These are phyloP conservation scores for Geum urbanum DNA, from an alignment of 306 rosid species.

Conservation along the genomic window DNA sequence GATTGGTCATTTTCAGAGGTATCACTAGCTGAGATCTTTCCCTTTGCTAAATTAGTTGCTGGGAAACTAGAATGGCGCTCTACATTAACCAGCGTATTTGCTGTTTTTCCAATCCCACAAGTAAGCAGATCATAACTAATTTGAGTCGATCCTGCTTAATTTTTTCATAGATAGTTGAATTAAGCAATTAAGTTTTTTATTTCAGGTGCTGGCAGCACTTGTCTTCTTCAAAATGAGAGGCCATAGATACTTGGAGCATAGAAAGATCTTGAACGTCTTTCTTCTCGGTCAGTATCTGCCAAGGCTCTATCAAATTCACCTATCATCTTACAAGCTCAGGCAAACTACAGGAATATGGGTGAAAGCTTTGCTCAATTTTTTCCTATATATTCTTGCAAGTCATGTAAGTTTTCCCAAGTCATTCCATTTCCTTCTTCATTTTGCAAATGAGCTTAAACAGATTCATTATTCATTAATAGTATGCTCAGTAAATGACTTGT, in stretches of 20 bases:
- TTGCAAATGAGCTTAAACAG: not conserved
- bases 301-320: constrained; percentile 22
- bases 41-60: no score
- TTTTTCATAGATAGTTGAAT: no score
- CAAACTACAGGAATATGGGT: constrained; percentile 21
- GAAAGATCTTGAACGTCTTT: constrained; percentile 12
- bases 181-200: no score
- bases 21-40: no score
- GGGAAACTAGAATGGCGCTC: no score
- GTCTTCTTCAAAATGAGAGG: constrained; percentile 20
- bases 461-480: not conserved
- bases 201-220: constrained; percentile 13
- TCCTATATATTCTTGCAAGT: no score
- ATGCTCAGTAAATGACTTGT: not conserved
- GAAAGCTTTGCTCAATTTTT: not conserved
- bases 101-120: no score
- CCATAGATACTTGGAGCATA: constrained; percentile 18
- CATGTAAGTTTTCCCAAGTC: no score
- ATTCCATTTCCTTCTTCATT: constrained; percentile 8
- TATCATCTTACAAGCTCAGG: constrained; percentile 21
- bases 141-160: no score
- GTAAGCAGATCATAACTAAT: no score
- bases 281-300: constrained; percentile 28
- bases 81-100: no score
- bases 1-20: no score